phyloP scores from a whole-genome alignment of 192 early-diverging fungal genomes.

The Geranomyces variabilis region DNA sequence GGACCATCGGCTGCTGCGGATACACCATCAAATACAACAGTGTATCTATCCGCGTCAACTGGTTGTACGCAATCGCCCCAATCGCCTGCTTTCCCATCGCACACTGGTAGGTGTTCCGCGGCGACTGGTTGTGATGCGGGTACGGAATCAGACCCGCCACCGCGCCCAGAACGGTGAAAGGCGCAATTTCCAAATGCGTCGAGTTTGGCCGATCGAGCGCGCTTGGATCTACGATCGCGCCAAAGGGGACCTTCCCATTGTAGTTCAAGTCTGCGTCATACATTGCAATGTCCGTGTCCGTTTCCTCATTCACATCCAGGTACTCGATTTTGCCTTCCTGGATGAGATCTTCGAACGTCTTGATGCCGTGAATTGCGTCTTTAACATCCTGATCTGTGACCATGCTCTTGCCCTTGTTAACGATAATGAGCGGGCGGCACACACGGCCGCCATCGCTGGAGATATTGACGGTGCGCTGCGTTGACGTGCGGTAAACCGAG shows the following conservation, averaged over 20 bases:
- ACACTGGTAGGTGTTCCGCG: conserved; percentile 94
- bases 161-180: conserved; percentile 92
- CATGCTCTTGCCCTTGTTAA: conserved; percentile 72
- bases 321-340: conserved; percentile 90
- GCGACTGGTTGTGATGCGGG: conserved; percentile 98
- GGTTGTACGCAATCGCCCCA: conserved; percentile 94
- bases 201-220: conserved; percentile 59
- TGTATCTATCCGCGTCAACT: conserved; percentile 92
- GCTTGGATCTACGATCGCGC: background rate
- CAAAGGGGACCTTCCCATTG: conserved; percentile 19
- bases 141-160: conserved; percentile 98
- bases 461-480: conserved; percentile 86
- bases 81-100: conserved; percentile 99
- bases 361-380: conserved; percentile 53
- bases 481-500: conserved; percentile 82
- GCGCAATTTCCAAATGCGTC: conserved; percentile 95
- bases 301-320: conserved; percentile 97
- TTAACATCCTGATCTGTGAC: conserved; percentile 49
- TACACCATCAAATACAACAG: conserved; percentile 95
- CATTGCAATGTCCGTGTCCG: conserved; percentile 91
- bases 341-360: conserved; percentile 91
- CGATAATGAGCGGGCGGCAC: conserved; percentile 95
- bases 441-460: conserved; percentile 93
- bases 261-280: conserved; percentile 84
- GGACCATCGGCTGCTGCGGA: conserved; percentile 97